phyloP scores from a whole-genome alignment of 2,329 filamentous ascomycete genomes.

The Aspergillaceae sp. region DNA sequence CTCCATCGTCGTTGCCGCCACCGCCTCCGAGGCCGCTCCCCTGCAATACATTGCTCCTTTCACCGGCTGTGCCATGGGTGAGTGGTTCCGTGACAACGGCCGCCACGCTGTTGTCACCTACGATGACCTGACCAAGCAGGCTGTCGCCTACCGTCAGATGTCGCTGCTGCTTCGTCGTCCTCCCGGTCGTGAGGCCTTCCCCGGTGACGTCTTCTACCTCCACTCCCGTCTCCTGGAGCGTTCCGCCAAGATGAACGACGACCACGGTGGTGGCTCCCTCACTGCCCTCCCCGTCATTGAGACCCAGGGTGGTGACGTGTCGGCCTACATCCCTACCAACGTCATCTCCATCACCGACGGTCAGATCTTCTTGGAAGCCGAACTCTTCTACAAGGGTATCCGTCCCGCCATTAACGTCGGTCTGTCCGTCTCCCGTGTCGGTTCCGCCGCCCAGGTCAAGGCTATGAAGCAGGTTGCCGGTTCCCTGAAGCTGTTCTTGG shows the following conservation, averaged over 20 bases:
- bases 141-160: conserved; percentile 97
- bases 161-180: conserved; percentile 95
- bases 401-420: conserved; percentile 99
- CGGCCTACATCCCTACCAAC: conserved; percentile 99
- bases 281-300: conserved; percentile 97
- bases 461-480: conserved; percentile 99
- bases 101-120: conserved; percentile 85
- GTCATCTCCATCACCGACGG: conserved; percentile 99
- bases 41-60: conserved; percentile 93
- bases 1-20: conserved; percentile 85
- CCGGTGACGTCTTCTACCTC: conserved; percentile 98
- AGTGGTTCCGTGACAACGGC: conserved; percentile 74
- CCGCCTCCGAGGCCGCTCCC: conserved; percentile 91
- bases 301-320: conserved; percentile 99
- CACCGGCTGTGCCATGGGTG: conserved; percentile 61
- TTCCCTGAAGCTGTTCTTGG: conserved; percentile 99
- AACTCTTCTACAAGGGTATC: conserved; percentile 99
- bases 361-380: conserved; percentile 98
- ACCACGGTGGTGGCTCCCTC: conserved; percentile 88
- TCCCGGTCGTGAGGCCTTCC: conserved; percentile 98
- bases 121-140: conserved; percentile 97
- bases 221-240: conserved; percentile 99
- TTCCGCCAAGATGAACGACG: conserved; percentile 97
- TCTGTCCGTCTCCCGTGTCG: conserved; percentile 99
- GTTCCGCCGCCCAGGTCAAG: conserved; percentile 98